Percentiles rank a stretch among this genome's conserved stretches.
Evolutionary conservation across 2,329 filamentous ascomycete genomes (phyloP).

Genomic region (Dothidotthia symphoricarpi): DNA sequence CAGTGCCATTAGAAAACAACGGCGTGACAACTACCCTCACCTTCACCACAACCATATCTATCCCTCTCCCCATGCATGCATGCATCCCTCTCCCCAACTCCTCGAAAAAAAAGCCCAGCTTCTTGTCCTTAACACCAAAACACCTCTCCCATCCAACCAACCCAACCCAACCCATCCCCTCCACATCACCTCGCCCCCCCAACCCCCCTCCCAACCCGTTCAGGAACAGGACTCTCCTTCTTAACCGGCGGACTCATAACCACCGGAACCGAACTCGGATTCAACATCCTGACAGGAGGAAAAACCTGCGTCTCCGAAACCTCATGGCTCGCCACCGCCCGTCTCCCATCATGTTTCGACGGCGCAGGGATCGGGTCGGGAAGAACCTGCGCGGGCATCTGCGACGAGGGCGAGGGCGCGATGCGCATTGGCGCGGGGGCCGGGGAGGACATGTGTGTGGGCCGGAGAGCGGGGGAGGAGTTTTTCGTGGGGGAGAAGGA

Average conservation of each 20-base stretch:
- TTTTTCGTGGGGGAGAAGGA: constrained; percentile 43
- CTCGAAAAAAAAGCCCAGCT: no score
- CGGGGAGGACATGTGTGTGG: constrained; percentile 36
- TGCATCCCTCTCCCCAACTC: no score
- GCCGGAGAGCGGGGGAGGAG: constrained; percentile 38
- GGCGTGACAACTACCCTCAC: no score
- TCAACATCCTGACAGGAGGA: constrained; percentile 58
- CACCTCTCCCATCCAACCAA: no score
- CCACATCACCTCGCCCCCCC: no score
- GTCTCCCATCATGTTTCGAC: constrained; percentile 47
- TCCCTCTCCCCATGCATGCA: no score
- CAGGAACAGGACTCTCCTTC: constrained; percentile 35
- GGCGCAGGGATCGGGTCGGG: constrained; percentile 45
- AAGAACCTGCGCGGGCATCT: constrained; percentile 35
- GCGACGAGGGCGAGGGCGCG: constrained; percentile 27
- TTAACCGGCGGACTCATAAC: constrained; percentile 63
- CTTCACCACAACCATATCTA: no score
- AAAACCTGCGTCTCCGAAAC: constrained; percentile 49
- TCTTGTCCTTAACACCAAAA: no score
- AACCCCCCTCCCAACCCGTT: no score
- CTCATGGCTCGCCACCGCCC: constrained; percentile 33
- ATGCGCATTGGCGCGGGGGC: constrained; percentile 26
- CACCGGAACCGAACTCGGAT: constrained; percentile 57
- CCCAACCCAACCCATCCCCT: no score
- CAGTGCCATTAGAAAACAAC: no score